Conservation (phyloP, 148 eudicot genomes). For the Rheum nobile region DNA sequence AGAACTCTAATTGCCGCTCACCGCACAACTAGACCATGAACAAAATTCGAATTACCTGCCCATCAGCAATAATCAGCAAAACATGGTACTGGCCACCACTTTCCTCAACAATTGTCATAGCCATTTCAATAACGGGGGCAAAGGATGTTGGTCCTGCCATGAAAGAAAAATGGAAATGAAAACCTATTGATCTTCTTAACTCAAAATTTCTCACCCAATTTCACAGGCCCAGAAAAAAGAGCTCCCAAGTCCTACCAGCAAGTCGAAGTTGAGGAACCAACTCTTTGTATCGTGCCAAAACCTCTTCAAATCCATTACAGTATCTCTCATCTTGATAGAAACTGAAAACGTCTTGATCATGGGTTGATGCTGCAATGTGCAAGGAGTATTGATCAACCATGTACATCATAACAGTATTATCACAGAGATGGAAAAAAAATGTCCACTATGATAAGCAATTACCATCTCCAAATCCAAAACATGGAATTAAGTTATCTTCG, state of each 20-base stretch:
- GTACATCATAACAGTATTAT: neutral
- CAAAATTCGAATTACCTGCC: slow-evolving; percentile 47
- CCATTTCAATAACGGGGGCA: slow-evolving; percentile 88
- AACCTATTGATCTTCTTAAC: neutral
- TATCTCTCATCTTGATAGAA: slow-evolving; percentile 56
- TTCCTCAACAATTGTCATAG: slow-evolving; percentile 83
- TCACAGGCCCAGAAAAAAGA: neutral
- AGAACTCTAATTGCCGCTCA: too few relatives aligned
- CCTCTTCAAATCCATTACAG: slow-evolving; percentile 94
- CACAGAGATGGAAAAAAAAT: neutral
- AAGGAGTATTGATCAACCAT: neutral
- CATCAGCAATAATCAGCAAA: slow-evolving; percentile 88
- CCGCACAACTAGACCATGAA: neutral
- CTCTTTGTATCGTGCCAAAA: slow-evolving; percentile 60
- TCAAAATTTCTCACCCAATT: neutral
- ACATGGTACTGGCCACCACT: slow-evolving; percentile 98
- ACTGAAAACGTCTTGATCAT: slow-evolving; percentile 86
- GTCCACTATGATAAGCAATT: slow-evolving; percentile 3
- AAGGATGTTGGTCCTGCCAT: slow-evolving; percentile 83
- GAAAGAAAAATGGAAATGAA: neutral
- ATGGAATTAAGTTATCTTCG: slow-evolving; percentile 91
- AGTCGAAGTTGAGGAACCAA: slow-evolving; percentile 65
- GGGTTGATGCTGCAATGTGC: slow-evolving; percentile 57
- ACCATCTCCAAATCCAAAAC: slow-evolving; percentile 99
- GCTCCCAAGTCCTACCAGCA: slow-evolving; percentile 45